phyloP scores from a whole-genome alignment of 2,329 filamentous ascomycete genomes.

The Elsinoe ampelina region DNA sequence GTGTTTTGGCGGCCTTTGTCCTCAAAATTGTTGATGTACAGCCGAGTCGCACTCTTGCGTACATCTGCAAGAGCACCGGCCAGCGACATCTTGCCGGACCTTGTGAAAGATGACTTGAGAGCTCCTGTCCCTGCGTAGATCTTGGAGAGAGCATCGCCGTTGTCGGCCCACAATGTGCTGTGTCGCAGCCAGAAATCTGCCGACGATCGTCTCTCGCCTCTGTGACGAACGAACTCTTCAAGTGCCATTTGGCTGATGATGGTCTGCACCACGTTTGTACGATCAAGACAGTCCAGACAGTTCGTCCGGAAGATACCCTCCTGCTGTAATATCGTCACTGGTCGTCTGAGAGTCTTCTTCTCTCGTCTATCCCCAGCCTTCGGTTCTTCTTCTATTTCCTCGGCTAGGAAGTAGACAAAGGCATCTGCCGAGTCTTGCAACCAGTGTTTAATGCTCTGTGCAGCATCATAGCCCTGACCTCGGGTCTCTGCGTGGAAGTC shows the following conservation, averaged over 20 bases:
- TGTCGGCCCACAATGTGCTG: conserved; percentile 92
- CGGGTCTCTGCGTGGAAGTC: conserved; percentile 95
- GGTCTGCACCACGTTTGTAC: conserved; percentile 92
- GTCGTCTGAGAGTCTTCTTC: conserved; percentile 29
- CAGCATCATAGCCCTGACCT: conserved; percentile 82
- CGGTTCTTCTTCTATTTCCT: conserved; percentile 54
- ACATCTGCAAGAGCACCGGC: conserved; percentile 91
- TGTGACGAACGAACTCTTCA: conserved; percentile 70
- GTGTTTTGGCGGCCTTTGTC: conserved; percentile 89
- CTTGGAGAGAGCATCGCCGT: conserved; percentile 84
- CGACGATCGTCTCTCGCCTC: conserved; percentile 52
- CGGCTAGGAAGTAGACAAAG: conserved; percentile 86
- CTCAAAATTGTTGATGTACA: conserved; percentile 96
- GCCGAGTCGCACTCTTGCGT: conserved; percentile 82
- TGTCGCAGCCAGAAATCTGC: conserved; percentile 88
- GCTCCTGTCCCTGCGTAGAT: conserved; percentile 97
- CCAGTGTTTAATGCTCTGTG: conserved; percentile 69
- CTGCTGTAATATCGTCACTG: conserved; percentile 72
- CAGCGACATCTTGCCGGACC: conserved; percentile 90
- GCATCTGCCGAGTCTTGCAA: conserved; percentile 71
- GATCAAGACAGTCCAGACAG: conserved; percentile 88
- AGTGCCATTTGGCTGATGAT: conserved; percentile 91
- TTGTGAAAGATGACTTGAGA: conserved; percentile 88
- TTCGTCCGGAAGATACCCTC: conserved; percentile 95
- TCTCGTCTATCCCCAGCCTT: conserved; percentile 29